Percentiles rank a stretch among this genome's conserved stretches.
phyloP scores from a whole-genome alignment of 2,329 filamentous ascomycete species.

The Trichoderma atrobrunneum region DNA sequence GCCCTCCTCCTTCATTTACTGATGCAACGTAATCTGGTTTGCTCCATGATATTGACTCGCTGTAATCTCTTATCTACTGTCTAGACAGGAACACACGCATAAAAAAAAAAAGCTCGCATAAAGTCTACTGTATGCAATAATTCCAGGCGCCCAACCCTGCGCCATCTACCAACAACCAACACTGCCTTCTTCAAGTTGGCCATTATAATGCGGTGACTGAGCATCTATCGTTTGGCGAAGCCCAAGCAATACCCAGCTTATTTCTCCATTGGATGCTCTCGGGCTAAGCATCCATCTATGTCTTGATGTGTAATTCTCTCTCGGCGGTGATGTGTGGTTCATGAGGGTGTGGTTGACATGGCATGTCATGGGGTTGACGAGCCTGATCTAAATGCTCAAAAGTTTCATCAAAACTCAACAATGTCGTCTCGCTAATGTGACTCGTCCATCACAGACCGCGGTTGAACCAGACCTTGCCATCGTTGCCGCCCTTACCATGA shows the following conservation, averaged over 20 bases:
- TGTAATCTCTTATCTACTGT: neutral
- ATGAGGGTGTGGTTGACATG: neutral
- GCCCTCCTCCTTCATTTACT: neutral
- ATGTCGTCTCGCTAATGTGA: neutral
- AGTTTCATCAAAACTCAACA: neutral
- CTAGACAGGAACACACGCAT: neutral
- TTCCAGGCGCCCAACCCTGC: neutral
- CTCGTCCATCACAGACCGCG: conserved; percentile 70
- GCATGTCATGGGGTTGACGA: neutral
- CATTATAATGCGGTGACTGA: neutral
- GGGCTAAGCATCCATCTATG: neutral
- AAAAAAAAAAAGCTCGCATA: neutral
- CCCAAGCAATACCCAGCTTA: neutral
- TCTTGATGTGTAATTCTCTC: neutral
- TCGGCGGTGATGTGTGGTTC: neutral
- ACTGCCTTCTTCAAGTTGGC: neutral
- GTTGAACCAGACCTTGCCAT: conserved; percentile 92
- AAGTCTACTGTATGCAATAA: neutral
- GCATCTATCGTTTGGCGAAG: neutral
- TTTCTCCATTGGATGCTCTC: neutral
- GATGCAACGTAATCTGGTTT: neutral
- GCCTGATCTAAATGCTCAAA: neutral
- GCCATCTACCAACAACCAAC: neutral
- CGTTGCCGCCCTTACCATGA: conserved; percentile 71
- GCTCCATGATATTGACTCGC: neutral